Evolutionary conservation across 2,329 filamentous ascomycete species (phyloP), one percentile per base, ranked within the genome.

Genomic region (Claviceps paspali): DNA sequence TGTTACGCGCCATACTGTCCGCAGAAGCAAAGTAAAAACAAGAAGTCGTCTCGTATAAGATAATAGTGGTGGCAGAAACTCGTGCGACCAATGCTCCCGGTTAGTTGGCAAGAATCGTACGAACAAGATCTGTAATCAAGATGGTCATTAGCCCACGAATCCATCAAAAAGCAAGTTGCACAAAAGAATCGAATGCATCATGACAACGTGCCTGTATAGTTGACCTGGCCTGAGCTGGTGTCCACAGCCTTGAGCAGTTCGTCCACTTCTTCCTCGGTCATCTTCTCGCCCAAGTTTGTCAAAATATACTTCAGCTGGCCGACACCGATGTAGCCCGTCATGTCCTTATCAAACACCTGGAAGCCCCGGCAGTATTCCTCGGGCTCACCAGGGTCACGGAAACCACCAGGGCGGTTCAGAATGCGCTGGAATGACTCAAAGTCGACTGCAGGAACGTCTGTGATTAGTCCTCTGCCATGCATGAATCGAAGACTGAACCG

Each of bases 331-430:
- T 87, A 95, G 36, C 91, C 91, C 42, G 86, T 94, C 76, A 94
- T 82, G 60, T 98, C 91, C 66, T 98, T 98, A 65, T 98, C 91
- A 53, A 98, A 98, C 38, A 98, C 91, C 63, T 98, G 91, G 70
- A 98, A 98, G 39, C 91, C 91, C 44, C 88, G 83, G 63, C 88
- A 94, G 66, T 98, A 98, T 61, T 96, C 88, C 56, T 96, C 88
- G 29, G 91, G 88, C 65, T 95, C 87, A 57, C 91, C 91, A 2
- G 91, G 87, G 53, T 96, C 91, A 59, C 91, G 86, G 81, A 98
- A 98, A 52, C 91, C 91, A 57, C 87, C 87, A 26, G 91, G 91
- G 46, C 91, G 82, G 74, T 96, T 96, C 46, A 98, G 83, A 51
- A 96, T 79, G 63, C 91, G 91, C 61, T 82, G 78, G 70, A 98